These are phyloP conservation scores for Diversispora eburnea DNA, from an alignment of 192 early-diverging fungal genomes.

Conservation along the genomic window DNA sequence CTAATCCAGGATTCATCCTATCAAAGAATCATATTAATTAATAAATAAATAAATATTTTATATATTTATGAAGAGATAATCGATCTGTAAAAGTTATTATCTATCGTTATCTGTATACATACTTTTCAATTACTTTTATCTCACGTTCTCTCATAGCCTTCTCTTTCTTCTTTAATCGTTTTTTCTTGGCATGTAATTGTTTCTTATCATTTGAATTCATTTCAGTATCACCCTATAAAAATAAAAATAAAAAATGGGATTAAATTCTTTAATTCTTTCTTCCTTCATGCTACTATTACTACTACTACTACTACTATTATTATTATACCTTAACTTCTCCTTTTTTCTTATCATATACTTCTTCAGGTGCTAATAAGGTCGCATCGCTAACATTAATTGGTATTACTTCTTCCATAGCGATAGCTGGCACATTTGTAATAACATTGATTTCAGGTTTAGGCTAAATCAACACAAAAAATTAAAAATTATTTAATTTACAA, in stretches of 20 bases:
- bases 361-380: constrained; percentile 80
- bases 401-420: constrained; percentile 94
- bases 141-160: constrained; percentile 48
- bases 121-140: constrained; percentile 44
- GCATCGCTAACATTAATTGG: constrained; percentile 82
- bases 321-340: constrained; percentile 54
- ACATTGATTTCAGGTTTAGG: constrained; percentile 75
- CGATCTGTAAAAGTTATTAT: not conserved
- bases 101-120: not conserved
- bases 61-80: not conserved
- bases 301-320: not conserved
- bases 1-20: constrained; percentile 38
- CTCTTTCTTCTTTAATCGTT: constrained; percentile 65
- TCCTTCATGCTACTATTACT: not conserved
- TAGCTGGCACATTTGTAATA: constrained; percentile 72
- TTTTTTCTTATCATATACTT: constrained; percentile 80
- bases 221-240: constrained; percentile 60
- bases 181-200: constrained; percentile 60
- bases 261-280: not conserved
- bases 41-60: not conserved
- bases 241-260: not conserved
- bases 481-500: not conserved
- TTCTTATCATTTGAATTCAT: constrained; percentile 75
- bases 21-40: not conserved
- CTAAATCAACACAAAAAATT: constrained; percentile 14